Evolutionary conservation across 305 asterid genomes (phyloP).

Genomic region (Fraxinus xanthoxyloides): DNA sequence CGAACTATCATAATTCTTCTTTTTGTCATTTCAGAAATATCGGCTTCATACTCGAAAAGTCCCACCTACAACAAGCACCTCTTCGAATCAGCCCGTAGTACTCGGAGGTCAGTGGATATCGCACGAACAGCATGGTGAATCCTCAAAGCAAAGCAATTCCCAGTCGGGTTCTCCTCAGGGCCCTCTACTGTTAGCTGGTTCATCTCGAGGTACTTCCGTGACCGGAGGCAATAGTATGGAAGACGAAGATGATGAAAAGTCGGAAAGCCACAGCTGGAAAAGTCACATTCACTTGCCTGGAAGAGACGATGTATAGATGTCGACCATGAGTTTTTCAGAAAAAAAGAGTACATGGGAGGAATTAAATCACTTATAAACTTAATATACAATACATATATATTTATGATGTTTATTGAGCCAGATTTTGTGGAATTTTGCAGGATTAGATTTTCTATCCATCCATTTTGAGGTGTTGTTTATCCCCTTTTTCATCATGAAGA

Average conservation of each 20-base stretch:
- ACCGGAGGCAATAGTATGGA: constrained; percentile 56
- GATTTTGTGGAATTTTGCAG: constrained; percentile 39
- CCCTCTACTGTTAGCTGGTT: constrained; percentile 46
- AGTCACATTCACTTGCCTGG: constrained; percentile 24
- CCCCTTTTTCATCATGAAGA: constrained; percentile 1
- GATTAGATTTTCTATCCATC: constrained; percentile 26
- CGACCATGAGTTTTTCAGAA: constrained; percentile 51
- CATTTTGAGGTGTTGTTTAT: constrained; percentile 2
- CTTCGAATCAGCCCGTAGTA: constrained; percentile 21
- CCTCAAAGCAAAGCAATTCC: constrained; percentile 55
- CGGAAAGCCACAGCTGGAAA: constrained; percentile 64
- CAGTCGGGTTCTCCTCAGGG: constrained; percentile 72
- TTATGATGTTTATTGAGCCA: constrained; percentile 20
- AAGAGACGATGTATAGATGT: constrained; percentile 39
- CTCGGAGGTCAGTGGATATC: constrained; percentile 49
- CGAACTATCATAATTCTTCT: neutral
- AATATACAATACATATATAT: constrained; percentile 27
- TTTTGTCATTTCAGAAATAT: constrained; percentile 54
- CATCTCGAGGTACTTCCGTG: constrained; percentile 49
- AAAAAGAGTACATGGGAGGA: constrained; percentile 36
- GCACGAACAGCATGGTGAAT: constrained; percentile 47
- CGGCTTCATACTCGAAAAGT: constrained; percentile 60
- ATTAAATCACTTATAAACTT: constrained; percentile 25
- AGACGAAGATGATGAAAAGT: constrained; percentile 64
- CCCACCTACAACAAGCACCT: constrained; percentile 25